These are phyloP conservation scores for Salvia hispanica DNA, from an alignment of 257 asterid genomes.

Conservation along the genomic window DNA sequence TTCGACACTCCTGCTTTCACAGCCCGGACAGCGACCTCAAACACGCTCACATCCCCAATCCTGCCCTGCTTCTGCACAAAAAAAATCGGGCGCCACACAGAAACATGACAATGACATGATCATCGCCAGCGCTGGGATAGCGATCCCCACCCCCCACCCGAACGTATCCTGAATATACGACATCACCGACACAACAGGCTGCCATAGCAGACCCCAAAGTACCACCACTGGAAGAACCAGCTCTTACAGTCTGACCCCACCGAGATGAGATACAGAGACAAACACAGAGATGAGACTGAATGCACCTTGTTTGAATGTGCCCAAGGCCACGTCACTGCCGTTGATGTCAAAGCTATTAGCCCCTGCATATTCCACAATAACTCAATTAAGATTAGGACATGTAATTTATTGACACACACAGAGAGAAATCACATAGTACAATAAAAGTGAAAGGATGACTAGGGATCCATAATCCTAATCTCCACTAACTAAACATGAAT, in stretches of 20 bases:
- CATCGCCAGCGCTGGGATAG: slow-evolving; percentile 73
- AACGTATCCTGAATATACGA: slow-evolving; percentile 79
- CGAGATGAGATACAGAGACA: slow-evolving; percentile 74
- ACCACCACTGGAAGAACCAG: slow-evolving; percentile 89
- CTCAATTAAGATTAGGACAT: no score
- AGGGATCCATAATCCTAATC: slow-evolving; percentile 32
- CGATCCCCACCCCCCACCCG: slow-evolving; percentile 94
- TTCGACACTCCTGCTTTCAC: slow-evolving; percentile 47
- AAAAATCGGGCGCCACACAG: slow-evolving; percentile 59
- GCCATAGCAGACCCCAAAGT: slow-evolving; percentile 85
- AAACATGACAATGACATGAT: slow-evolving; percentile 49
- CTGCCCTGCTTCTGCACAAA: slow-evolving; percentile 40
- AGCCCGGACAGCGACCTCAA: slow-evolving; percentile 39
- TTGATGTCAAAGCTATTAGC: slow-evolving; percentile 69
- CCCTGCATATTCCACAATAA: slow-evolving; percentile 54
- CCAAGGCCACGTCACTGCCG: slow-evolving; percentile 66
- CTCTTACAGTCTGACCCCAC: slow-evolving; percentile 86
- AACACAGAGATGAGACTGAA: slow-evolving; percentile 50
- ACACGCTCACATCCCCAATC: slow-evolving; percentile 29
- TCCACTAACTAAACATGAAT: slow-evolving; percentile 28
- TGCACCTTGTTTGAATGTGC: slow-evolving; percentile 30
- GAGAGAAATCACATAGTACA: background rate
- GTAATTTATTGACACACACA: background rate
- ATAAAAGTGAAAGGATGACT: slow-evolving; percentile 45
- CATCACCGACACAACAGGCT: slow-evolving; percentile 72